phyloP scores from a whole-genome alignment of 805 yeast genomes.

The Metschnikowia similis region DNA sequence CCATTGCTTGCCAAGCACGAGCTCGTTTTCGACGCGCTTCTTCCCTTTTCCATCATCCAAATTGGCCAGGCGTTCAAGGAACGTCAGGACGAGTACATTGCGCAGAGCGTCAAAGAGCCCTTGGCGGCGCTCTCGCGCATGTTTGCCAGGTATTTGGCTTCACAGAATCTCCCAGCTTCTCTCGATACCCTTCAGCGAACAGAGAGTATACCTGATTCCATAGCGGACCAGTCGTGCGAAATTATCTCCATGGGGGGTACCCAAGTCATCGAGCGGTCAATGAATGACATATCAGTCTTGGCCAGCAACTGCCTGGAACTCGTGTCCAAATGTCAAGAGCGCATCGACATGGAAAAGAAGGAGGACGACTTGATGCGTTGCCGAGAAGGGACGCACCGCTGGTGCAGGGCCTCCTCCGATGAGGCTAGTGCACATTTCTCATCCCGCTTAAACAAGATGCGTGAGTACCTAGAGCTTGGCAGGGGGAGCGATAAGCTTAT shows the following conservation, averaged over 20 bases:
- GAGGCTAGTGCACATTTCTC: constrained; percentile 40
- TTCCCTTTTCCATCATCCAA: constrained; percentile 66
- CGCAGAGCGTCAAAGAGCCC: constrained; percentile 43
- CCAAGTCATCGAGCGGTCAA: constrained; percentile 34
- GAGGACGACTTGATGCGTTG: constrained; percentile 52
- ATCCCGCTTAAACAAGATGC: constrained; percentile 41
- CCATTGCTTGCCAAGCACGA: background rate
- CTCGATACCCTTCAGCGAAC: constrained; percentile 59
- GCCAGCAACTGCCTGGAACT: constrained; percentile 38
- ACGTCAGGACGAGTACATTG: constrained; percentile 53
- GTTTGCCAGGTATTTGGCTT: constrained; percentile 42
- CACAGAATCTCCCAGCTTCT: constrained; percentile 54
- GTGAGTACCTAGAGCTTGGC: constrained; percentile 53
- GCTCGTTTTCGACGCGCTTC: constrained; percentile 49
- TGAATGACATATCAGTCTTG: constrained; percentile 43
- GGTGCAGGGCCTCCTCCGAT: constrained; percentile 50
- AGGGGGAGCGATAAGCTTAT: constrained; percentile 57
- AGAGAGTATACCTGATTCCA: constrained; percentile 52
- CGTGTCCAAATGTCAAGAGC: constrained; percentile 42
- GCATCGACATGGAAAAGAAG: constrained; percentile 45
- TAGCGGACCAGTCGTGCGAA: constrained; percentile 53
- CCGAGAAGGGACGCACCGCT: constrained; percentile 49
- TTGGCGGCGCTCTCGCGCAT: constrained; percentile 43
- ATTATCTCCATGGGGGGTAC: constrained; percentile 53
- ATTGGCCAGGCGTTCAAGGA: constrained; percentile 65